These are phyloP conservation scores for Dendrocalamus latiflorus DNA, from an alignment of 202 grass and related monocot genomes.

Conservation along the genomic window DNA sequence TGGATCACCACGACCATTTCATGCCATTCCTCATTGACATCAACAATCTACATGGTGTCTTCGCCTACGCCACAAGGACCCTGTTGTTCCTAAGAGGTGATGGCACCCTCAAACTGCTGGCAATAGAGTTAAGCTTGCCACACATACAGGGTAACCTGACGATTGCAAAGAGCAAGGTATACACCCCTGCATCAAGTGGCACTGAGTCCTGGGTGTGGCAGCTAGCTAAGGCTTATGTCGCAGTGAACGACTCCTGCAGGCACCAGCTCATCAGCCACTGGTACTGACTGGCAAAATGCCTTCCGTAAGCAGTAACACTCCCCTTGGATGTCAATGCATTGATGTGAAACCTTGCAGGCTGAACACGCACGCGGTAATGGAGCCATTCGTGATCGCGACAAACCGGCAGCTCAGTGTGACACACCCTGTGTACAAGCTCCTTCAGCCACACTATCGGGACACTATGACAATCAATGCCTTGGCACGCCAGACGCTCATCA, in stretches of 20 bases:
- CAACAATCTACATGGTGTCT: constrained; percentile 42
- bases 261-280: constrained; percentile 63
- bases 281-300: not conserved
- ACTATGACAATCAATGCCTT: constrained; percentile 59
- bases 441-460: constrained; percentile 46
- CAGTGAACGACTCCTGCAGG: constrained; percentile 44
- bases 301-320: not conserved
- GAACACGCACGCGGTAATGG: constrained; percentile 54
- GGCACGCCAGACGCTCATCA: constrained; percentile 53
- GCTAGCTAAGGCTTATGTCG: constrained; percentile 57
- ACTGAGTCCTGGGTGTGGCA: constrained; percentile 58
- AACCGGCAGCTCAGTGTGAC: constrained; percentile 42
- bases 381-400: constrained; percentile 53
- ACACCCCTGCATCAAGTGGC: constrained; percentile 41
- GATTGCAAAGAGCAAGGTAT: constrained; percentile 33
- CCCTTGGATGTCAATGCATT: not conserved
- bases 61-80: constrained; percentile 47
- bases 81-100: constrained; percentile 32
- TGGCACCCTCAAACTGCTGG: constrained; percentile 38
- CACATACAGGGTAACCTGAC: constrained; percentile 22
- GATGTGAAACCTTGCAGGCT: constrained; percentile 25
- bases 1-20: constrained; percentile 58
- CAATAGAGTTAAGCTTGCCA: constrained; percentile 50
- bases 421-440: constrained; percentile 50
- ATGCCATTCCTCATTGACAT: constrained; percentile 50